Conservation (phyloP, 306 rosid genomes). For the Lablab purpureus region DNA sequence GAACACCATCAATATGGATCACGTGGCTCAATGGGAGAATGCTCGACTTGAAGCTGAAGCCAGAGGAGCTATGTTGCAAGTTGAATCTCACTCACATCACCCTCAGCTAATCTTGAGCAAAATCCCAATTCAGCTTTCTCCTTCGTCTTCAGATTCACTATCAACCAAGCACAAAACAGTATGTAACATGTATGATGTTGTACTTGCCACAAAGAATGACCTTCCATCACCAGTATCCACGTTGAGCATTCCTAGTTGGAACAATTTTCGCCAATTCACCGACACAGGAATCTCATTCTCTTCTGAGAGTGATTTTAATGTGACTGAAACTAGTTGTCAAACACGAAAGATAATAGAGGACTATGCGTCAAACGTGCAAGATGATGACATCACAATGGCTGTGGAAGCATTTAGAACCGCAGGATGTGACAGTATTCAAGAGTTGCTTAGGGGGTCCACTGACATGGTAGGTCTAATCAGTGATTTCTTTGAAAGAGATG, state of each 20-base stretch:
- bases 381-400: too few relatives aligned
- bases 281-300: not conserved
- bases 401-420: too few relatives aligned
- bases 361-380: too few relatives aligned
- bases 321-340: too few relatives aligned
- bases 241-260: slow-evolving; percentile 4
- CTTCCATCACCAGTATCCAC: slow-evolving; percentile 38
- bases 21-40: slow-evolving; percentile 58
- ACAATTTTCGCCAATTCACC: not conserved
- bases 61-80: slow-evolving; percentile 39
- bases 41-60: slow-evolving; percentile 56
- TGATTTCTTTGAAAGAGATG: not conserved
- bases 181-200: slow-evolving; percentile 41
- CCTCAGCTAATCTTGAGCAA: slow-evolving; percentile 28
- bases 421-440: too few relatives aligned
- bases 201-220: slow-evolving; percentile 25
- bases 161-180: not conserved
- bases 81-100: not conserved
- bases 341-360: too few relatives aligned
- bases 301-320: too few relatives aligned
- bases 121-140: slow-evolving; percentile 24
- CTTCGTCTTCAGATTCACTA: slow-evolving; percentile 10
- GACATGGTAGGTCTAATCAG: not conserved
- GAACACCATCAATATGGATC: slow-evolving; percentile 21
- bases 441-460: too few relatives aligned